Evolutionary conservation across 768 basidiomycete genomes (phyloP), one percentile per base, ranked within the genome.

Genomic region (Suillus subaureus): DNA sequence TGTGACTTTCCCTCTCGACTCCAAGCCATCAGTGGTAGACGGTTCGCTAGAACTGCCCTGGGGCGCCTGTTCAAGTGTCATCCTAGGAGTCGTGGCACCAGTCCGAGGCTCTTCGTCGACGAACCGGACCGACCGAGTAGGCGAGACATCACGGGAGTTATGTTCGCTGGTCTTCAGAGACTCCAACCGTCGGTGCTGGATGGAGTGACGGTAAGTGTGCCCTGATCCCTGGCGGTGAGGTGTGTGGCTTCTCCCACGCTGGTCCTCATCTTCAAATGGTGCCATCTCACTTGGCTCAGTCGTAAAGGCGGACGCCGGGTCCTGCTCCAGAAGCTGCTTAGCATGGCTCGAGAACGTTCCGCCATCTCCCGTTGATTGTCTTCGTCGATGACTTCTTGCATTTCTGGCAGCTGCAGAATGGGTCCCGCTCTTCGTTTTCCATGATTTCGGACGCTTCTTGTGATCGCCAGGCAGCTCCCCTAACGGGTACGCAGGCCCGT

Each of bases 61-160:
- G 47, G n/a, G 75, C 70, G 15, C 70, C 72, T 69, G 71, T 72
- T 37, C 61, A 49, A 35, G 37, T 4, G n/a, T 67, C 56, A 18
- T 70, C 39, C 69, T 70, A 6, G 72, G 74, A 28, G 75, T 71
- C 64, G 2, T 69, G 0, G 67, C 51, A 43, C 75, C 71, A 6
- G 66, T 67, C n/a, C 40, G 66, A n/a, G n/a, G 40, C n/a, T 68
- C 72, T 61, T 78, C 73, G 61, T 84, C 83, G 45, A 78, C 82
- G 68, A 83, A 85, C 42, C 81, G 79, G 62, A 84, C 78, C 15
- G 83, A 85, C n/a, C 83, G 81, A 11, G 79, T 67, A 1, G 83
- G 83, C 8, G 84, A 85, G 56, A 71, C 77, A 4, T 82, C 83
- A 28, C 83, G 78, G 21, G 75, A 70, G 26, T 55, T 61, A 39